Base-by-base conservation (phyloP, 2,329 filamentous ascomycete species). In the Berkeleyomyces basicola region DNA sequence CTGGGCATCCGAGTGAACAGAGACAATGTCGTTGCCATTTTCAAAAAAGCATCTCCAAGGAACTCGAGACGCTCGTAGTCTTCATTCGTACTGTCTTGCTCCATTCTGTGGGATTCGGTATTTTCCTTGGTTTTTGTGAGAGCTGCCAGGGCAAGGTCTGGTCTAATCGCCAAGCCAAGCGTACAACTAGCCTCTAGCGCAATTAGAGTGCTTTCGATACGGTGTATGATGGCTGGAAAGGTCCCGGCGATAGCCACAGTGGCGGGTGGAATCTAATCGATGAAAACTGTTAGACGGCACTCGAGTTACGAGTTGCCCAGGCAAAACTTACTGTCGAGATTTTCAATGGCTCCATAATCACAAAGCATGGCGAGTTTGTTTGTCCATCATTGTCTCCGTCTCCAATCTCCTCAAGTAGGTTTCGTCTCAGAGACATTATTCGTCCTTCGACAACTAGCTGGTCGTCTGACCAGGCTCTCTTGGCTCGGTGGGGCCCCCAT, bases 11-110 rank as follows among this genome's bases (percentile, higher is more conserved):
- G 79, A 0, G 86, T 86, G 70, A 87, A 97, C 0, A 95, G 77
- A 0, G 90, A 85, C 61, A 99, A 90, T 0, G 91, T 92, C 0
- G 92, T 96, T 9, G 88, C 89, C 85, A 96, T 92, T 73, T 99
- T 99, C 64, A 99, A 78, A 69, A 96, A 96, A 42, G 86, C 88
- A 71, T 99, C 93, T 0, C 93, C 93, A 1, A 97, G 78, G 65
- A 96, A 95, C 69, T 99, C 93, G 0, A 97, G 79, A 10, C 93
- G 82, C 72, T 99, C 93, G 69, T 99, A 99, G 68, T 97, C 97
- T 46, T 85, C 86, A 1, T 90, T 90, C 90, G 91, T 84, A 67
- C 90, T 88, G 61, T 89, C 73, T 46, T 87, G 82, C 63, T 86
- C 79, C 42, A 80, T 76, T 0, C 77, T 78, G 65, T 89, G 81